Base-by-base conservation (phyloP, 2,329 filamentous ascomycete species). In the Monilinia laxa region DNA sequence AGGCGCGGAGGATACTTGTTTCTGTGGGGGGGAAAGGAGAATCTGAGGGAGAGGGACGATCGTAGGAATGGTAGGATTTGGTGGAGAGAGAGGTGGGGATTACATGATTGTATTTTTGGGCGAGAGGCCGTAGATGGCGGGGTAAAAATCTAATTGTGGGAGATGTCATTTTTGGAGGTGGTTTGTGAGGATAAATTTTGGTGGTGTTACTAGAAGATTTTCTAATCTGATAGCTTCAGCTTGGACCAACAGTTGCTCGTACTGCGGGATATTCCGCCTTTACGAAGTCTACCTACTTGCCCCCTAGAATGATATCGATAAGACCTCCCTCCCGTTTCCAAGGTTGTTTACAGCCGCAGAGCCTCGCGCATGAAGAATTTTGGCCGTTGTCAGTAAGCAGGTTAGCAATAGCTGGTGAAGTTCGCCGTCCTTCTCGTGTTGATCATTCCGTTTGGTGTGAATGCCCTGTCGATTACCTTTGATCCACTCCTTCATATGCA, bases 1-100 rank as follows among this genome's bases (percentile, higher is more conserved):
- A 90, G n/a, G 92, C 87, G 56, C 89, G 84, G 70, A 99, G 90
- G 76, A 98, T 96, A 66, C 85, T 81, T 54, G 83, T 81, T 81
- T 97, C 92, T 76, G 85, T 83, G 69, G 82, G 78, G 75, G 83
- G 87, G 82, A 92, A 96, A 69, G 85, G 83, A 49, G 79, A 79
- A 9, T 83, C 74, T 7, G 84, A 76, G 75, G 92, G 89, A 10
- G 83, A 74, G 6, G 84, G 76, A 75, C 92, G 90, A 75, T 91
- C 85, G 78, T 88, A 83, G 68, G 91, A 93, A 80, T 95, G 90
- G 81, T 93, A 75, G 25, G 64, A 56, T 20, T 68, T 45, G 35
- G 56, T n/a, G 53, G 42, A 51, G 23, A n/a, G 40, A 35, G n/a
- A 49, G 31, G 7, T 9, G 23, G n/a, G 12, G 10, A 31, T 51